Conservation (phyloP, 352 stramenopile species). For the Phytophthora macrochlamydospora region DNA sequence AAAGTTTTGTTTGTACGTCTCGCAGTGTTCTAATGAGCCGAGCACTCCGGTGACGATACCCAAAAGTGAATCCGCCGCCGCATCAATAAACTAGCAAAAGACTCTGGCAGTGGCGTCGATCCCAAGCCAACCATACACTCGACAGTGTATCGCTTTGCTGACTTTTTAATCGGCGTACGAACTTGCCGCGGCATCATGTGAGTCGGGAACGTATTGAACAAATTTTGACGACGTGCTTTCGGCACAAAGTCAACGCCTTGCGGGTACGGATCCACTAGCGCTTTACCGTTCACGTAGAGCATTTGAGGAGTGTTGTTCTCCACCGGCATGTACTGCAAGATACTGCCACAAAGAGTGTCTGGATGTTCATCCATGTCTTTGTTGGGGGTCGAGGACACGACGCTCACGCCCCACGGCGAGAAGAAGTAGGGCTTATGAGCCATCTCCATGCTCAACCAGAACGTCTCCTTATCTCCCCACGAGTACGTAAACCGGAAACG, state of each 20-base stretch:
- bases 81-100: constrained; percentile 40
- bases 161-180: constrained; percentile 22
- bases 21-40: constrained; percentile 39
- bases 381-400: constrained; percentile 39
- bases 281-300: constrained; percentile 33
- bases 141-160: constrained; percentile 22
- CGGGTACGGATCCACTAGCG: constrained; percentile 29
- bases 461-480: constrained; percentile 50
- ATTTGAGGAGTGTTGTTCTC: constrained; percentile 27
- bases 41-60: constrained; percentile 36
- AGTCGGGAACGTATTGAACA: constrained; percentile 55
- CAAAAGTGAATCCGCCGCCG: constrained; percentile 47
- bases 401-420: constrained; percentile 44
- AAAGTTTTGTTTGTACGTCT: constrained; percentile 24
- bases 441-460: constrained; percentile 50
- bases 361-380: constrained; percentile 39
- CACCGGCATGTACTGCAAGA: constrained; percentile 31
- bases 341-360: constrained; percentile 32
- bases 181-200: constrained; percentile 56
- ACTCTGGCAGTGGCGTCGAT: constrained; percentile 40
- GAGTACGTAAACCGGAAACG: constrained; percentile 37
- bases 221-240: constrained; percentile 28
- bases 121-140: constrained; percentile 61
- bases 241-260: constrained; percentile 26
- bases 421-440: constrained; percentile 45